phyloP scores from a whole-genome alignment of 495 filamentous ascomycete species.

The Clohesyomyces aquaticus region DNA sequence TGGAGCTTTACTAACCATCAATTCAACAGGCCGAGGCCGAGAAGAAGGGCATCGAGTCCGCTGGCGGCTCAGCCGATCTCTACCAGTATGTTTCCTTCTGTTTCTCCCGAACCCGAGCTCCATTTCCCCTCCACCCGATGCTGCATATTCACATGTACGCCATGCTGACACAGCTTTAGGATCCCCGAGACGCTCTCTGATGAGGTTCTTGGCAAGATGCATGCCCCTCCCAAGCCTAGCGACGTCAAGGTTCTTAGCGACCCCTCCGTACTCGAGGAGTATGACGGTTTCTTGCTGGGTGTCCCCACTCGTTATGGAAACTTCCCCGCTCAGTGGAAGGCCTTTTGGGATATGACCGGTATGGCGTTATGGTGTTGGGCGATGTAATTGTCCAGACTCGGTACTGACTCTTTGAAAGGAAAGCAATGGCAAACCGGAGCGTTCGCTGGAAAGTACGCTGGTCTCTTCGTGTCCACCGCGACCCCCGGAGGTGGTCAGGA shows the following conservation, averaged over 20 bases:
- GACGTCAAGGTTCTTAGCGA: constrained; percentile 66
- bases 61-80: constrained; percentile 76
- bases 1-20: constrained; percentile 6
- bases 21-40: constrained; percentile 79
- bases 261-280: constrained; percentile 68
- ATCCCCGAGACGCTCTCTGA: constrained; percentile 83
- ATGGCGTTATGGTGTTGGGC: too few species aligned
- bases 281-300: constrained; percentile 91
- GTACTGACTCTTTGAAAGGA: too few species aligned
- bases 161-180: constrained; percentile 41
- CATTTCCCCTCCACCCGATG: background rate
- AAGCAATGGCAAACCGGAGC: constrained; percentile 64
- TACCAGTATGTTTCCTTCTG: constrained; percentile 69
- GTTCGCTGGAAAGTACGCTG: constrained; percentile 89
- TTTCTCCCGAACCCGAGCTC: constrained; percentile 6
- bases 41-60: constrained; percentile 85
- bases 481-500: constrained; percentile 91
- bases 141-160: background rate
- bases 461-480: constrained; percentile 85
- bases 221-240: constrained; percentile 76
- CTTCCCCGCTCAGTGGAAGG: constrained; percentile 96
- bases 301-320: constrained; percentile 99
- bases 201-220: constrained; percentile 84
- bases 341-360: constrained; percentile 84
- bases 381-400: too few species aligned